Conservation (phyloP, 352 stramenopile genomes). For the Phytophthora melonis region DNA sequence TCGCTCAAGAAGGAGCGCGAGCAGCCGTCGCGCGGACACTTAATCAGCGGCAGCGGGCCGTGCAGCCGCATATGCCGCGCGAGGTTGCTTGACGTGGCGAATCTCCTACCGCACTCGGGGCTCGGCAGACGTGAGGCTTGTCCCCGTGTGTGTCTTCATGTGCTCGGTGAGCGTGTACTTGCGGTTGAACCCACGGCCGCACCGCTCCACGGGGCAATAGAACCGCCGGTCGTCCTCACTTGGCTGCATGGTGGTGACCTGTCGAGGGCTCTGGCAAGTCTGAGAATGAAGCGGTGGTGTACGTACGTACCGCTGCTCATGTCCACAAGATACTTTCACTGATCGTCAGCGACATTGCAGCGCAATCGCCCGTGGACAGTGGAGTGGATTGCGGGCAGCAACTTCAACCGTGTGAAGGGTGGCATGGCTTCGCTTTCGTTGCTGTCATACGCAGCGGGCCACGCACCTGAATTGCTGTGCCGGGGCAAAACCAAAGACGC, state of each 20-base stretch:
- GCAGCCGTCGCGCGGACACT: slow-evolving; percentile 42
- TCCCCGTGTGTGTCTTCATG: slow-evolving; percentile 72
- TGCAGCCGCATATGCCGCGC: slow-evolving; percentile 66
- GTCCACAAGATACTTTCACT: slow-evolving; percentile 33
- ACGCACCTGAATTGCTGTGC: slow-evolving; percentile 29
- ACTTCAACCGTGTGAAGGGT: slow-evolving; percentile 13
- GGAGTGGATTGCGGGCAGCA: slow-evolving; percentile 19
- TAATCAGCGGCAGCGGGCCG: slow-evolving; percentile 42
- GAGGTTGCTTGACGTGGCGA: slow-evolving; percentile 70
- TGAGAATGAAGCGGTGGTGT: slow-evolving; percentile 17
- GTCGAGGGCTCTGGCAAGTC: slow-evolving; percentile 20
- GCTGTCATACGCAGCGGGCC: slow-evolving; percentile 33
- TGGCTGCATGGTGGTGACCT: slow-evolving; percentile 12
- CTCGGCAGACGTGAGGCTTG: slow-evolving; percentile 57
- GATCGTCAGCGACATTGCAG: slow-evolving; percentile 26
- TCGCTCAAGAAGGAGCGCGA: slow-evolving; percentile 47
- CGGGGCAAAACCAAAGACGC: slow-evolving; percentile 10
- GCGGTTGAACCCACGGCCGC: slow-evolving; percentile 48
- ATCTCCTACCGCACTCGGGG: slow-evolving; percentile 50
- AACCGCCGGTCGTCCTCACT: slow-evolving; percentile 34
- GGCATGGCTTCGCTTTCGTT: slow-evolving; percentile 13
- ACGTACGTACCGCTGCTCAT: slow-evolving; percentile 10
- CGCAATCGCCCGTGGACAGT: slow-evolving; percentile 16
- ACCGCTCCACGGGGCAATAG: slow-evolving; percentile 32
- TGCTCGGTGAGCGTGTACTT: slow-evolving; percentile 71